Base-by-base conservation (phyloP, 768 basidiomycete genomes). In the Naganishia onofrii region DNA sequence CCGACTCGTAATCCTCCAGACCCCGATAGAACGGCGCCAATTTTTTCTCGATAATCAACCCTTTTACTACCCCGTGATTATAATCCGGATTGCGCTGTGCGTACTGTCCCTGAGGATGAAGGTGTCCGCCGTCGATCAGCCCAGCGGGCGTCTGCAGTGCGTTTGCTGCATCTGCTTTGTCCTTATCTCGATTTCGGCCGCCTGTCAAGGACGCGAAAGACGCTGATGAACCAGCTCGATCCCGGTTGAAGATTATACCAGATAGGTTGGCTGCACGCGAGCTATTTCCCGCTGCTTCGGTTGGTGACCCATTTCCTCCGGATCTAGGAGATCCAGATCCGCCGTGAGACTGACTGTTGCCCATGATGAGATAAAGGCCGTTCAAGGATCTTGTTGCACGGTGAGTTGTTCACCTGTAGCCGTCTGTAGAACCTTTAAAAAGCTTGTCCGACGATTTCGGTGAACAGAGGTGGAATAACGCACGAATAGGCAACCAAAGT, bases 1-100 rank as follows among this genome's bases (percentile, higher is more conserved):
- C 85, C 17, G 90, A 88, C 36, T 90, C 88, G 79, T 90, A 96
- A 73, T 98, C 95, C 78, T 96, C 93, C 53, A 99, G 84, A 15
- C 96, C 95, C 42, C 93, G 87, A 81, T 97, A 98, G 83, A 97
- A 98, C 0, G 96, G 96, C 0, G 94, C 93, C 51, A 99, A 86
- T 76, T 86, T 89, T 79, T 92, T 88, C 74, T 91, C 88, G 76
- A 89, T 83, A 80, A 99, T 93, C 77, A 95, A 86, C 81, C 91
- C 89, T 71, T 90, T 88, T 72, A 95, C 93, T 70, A 91, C 83
- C 66, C 87, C 81, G 74, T 93, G 90, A 79, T 92, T 93, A 89
- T 93, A 97, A 82, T 97, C 94, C 77, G 86, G 85, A 23, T 70
- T 72, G 0, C 76, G 71, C 31, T 77, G 72, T 5, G 78, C 75